Evolutionary conservation across 2,329 filamentous ascomycete species (phyloP).

Genomic region (Aureobasidium zeae): DNA sequence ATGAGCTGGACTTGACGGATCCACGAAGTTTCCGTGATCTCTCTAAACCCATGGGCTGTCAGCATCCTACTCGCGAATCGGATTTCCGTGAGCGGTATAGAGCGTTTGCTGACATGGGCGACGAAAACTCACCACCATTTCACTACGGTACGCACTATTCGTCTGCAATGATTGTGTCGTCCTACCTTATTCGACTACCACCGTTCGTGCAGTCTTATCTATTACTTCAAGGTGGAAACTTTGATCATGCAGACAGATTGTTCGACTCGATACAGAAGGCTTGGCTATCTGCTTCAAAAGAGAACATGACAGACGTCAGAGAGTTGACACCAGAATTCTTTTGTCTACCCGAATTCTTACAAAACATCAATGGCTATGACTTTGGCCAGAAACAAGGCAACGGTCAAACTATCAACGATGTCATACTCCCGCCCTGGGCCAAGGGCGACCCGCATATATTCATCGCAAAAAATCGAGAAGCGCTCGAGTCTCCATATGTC

Average conservation of each 20-base stretch:
- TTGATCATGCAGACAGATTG: conserved; percentile 89
- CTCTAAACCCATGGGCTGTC: conserved; percentile 92
- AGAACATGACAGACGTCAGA: conserved; percentile 88
- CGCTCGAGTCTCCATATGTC: conserved; percentile 85
- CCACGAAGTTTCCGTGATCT: conserved; percentile 82
- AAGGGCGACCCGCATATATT: conserved; percentile 95
- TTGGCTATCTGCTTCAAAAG: conserved; percentile 80
- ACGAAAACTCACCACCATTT: conserved; percentile 65
- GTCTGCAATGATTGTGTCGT: conserved; percentile 96
- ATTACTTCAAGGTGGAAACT: conserved; percentile 85
- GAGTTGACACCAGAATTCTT: conserved; percentile 97
- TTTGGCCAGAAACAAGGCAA: conserved; percentile 81
- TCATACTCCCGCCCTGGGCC: conserved; percentile 88
- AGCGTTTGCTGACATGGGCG: conserved; percentile 83
- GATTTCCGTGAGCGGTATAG: conserved; percentile 79
- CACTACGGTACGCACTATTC: conserved; percentile 99
- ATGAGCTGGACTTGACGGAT: conserved; percentile 78
- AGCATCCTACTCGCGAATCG: conserved; percentile 63
- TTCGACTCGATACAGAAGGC: conserved; percentile 89
- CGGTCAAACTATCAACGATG: conserved; percentile 70
- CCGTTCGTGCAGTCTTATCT: conserved; percentile 96
- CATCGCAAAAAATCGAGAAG: conserved; percentile 90
- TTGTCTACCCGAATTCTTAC: conserved; percentile 87
- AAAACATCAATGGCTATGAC: conserved; percentile 90
- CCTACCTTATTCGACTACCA: conserved; percentile 87